Conservation (phyloP, 345 rosid species). For the Gossypium rotundifolium region DNA sequence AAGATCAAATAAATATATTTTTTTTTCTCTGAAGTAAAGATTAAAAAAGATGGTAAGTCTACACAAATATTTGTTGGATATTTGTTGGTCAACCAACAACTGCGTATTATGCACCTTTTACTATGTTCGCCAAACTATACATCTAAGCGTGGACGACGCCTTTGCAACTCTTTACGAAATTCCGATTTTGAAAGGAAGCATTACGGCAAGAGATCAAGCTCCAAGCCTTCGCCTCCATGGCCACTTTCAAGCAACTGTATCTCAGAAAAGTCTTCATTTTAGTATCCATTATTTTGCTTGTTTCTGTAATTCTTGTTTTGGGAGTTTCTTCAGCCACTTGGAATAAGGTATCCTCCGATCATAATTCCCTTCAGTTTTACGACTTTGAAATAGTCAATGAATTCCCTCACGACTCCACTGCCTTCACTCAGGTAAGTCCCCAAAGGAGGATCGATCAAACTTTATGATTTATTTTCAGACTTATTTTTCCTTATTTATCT, state of each 20-base stretch:
- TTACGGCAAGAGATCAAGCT: not conserved
- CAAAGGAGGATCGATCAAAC: not conserved
- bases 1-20: too few relatives aligned
- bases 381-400: slow-evolving; percentile 47
- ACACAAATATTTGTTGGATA: too few relatives aligned
- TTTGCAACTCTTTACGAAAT: too few relatives aligned
- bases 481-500: not conserved
- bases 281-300: slow-evolving; percentile 26
- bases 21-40: too few relatives aligned
- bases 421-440: slow-evolving; percentile 61
- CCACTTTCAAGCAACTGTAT: slow-evolving; percentile 24
- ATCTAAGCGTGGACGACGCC: too few relatives aligned
- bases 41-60: too few relatives aligned
- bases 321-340: slow-evolving; percentile 31
- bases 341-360: not conserved
- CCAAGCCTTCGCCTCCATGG: slow-evolving; percentile 22
- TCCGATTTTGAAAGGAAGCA: not conserved
- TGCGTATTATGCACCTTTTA: too few relatives aligned
- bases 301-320: slow-evolving; percentile 27
- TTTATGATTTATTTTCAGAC: not conserved
- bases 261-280: slow-evolving; percentile 27
- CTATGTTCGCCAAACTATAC: too few relatives aligned
- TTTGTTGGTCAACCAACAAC: too few relatives aligned
- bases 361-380: slow-evolving; percentile 20
- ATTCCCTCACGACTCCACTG: slow-evolving; percentile 60